These are phyloP conservation scores for Zygosaccharomyces bisporus DNA, from an alignment of 805 yeast genomes.

Conservation along the genomic window DNA sequence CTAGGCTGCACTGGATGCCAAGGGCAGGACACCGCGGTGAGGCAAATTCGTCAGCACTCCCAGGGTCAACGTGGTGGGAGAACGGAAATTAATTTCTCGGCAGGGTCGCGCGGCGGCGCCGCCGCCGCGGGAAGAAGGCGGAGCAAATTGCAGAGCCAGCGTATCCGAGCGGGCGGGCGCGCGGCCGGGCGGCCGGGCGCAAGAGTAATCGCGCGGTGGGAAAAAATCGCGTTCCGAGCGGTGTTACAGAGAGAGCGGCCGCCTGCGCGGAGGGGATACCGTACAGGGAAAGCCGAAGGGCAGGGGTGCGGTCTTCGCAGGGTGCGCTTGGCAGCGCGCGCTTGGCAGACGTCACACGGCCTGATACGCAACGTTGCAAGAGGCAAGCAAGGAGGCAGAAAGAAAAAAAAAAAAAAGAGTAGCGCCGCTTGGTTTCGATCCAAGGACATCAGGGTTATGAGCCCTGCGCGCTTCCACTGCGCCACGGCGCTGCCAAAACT, in stretches of 20 bases:
- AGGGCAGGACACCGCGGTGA: conserved; percentile 1
- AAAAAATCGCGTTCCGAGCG: not conserved
- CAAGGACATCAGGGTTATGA: conserved; percentile 97
- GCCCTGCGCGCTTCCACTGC: conserved; percentile 99
- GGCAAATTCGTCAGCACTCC: conserved; percentile 1
- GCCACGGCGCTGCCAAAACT: conserved; percentile 74
- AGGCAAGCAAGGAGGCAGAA: not conserved
- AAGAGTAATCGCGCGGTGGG: not conserved
- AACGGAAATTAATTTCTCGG: conserved; percentile 8
- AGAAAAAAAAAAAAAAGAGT: conserved; percentile 28
- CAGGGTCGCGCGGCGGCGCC: conserved; percentile 2
- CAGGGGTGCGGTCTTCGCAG: too few relatives aligned
- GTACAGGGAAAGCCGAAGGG: too few relatives aligned
- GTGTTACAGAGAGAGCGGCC: not conserved
- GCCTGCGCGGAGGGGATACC: too few relatives aligned
- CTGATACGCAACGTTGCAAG: too few relatives aligned
- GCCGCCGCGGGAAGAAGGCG: not conserved
- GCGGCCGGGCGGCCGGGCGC: not conserved
- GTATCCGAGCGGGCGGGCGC: not conserved
- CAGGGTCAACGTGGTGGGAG: not conserved
- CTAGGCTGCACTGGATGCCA: not conserved
- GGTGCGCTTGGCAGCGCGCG: not conserved
- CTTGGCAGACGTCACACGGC: too few relatives aligned
- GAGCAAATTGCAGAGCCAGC: not conserved
- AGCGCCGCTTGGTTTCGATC: conserved; percentile 97